Evolutionary conservation across 352 stramenopile genomes (phyloP).

Genomic region (Phytopythium vexans): DNA sequence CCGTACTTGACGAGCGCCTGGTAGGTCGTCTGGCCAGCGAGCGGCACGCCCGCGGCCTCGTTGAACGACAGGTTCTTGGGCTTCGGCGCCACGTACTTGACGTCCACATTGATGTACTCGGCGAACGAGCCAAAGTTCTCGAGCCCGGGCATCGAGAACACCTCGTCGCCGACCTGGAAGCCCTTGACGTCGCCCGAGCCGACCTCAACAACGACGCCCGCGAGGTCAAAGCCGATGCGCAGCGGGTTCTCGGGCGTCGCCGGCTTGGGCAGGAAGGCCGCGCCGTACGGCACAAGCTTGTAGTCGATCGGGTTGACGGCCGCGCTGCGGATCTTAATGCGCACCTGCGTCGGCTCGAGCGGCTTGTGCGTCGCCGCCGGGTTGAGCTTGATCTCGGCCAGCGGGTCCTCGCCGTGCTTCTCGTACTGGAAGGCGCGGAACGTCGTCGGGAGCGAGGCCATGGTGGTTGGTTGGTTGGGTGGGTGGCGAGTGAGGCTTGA

Average conservation of each 20-base stretch:
- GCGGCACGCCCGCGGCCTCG: constrained; percentile 26
- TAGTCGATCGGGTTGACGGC: constrained; percentile 31
- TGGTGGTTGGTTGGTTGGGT: too few species aligned
- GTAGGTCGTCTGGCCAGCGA: constrained; percentile 29
- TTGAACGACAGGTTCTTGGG: constrained; percentile 22
- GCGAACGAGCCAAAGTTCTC: constrained; percentile 13
- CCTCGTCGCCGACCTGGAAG: constrained; percentile 23
- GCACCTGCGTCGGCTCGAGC: constrained; percentile 12
- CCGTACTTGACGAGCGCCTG: constrained; percentile 21
- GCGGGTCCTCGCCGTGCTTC: constrained; percentile 5
- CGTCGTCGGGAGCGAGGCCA: constrained; percentile 8
- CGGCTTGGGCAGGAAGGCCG: constrained; percentile 5
- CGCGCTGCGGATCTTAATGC: constrained; percentile 20
- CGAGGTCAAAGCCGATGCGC: constrained; percentile 18
- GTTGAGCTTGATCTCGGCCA: constrained; percentile 23
- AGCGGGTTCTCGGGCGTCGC: constrained; percentile 12
- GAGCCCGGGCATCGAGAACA: constrained; percentile 17
- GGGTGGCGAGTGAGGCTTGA: too few species aligned
- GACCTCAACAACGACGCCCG: constrained; percentile 12
- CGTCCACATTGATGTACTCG: constrained; percentile 15
- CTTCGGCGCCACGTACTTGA: constrained; percentile 10
- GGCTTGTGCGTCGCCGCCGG: constrained; percentile 5
- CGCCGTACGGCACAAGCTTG: constrained; percentile 16
- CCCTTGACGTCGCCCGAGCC: constrained; percentile 12
- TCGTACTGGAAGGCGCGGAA: constrained; percentile 25